Percentiles rank a stretch among this genome's conserved stretches.
Conservation (phyloP, 2,329 filamentous ascomycete species). For the Xylariaceae sp. region DNA sequence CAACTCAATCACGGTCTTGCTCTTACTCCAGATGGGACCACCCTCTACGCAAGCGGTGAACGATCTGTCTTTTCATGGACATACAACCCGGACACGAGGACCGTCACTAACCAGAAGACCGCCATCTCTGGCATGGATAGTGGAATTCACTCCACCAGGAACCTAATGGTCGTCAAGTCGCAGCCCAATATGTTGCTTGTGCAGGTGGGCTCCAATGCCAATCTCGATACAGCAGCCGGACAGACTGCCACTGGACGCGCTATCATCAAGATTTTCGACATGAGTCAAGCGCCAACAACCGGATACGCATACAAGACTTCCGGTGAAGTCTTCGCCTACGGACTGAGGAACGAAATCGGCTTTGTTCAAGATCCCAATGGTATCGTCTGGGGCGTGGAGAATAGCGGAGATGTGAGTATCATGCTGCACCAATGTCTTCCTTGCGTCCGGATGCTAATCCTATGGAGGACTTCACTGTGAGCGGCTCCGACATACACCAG, state of each 20-base stretch:
- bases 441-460: conserved; percentile 42
- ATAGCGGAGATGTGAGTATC: conserved; percentile 16
- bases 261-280: conserved; percentile 42
- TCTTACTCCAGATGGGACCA: conserved; percentile 37
- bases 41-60: conserved; percentile 37
- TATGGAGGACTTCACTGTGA: conserved; percentile 48
- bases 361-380: conserved; percentile 46
- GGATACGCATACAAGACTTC: conserved; percentile 38
- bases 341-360: conserved; percentile 60
- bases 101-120: conserved; percentile 41
- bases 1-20: conserved; percentile 39
- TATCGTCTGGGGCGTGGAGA: conserved; percentile 38
- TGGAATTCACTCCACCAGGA: conserved; percentile 37
- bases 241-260: conserved; percentile 33
- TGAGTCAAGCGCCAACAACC: conserved; percentile 30
- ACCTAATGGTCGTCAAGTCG: conserved; percentile 33
- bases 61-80: conserved; percentile 50
- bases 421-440: background rate
- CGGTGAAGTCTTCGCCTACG: conserved; percentile 38
- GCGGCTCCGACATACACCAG: conserved; percentile 50
- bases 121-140: conserved; percentile 37
- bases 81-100: conserved; percentile 49
- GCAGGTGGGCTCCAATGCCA: conserved; percentile 36
- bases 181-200: conserved; percentile 37
- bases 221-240: conserved; percentile 35